Base-by-base conservation (phyloP, 495 filamentous ascomycete species). In the Xylaria castorea region DNA sequence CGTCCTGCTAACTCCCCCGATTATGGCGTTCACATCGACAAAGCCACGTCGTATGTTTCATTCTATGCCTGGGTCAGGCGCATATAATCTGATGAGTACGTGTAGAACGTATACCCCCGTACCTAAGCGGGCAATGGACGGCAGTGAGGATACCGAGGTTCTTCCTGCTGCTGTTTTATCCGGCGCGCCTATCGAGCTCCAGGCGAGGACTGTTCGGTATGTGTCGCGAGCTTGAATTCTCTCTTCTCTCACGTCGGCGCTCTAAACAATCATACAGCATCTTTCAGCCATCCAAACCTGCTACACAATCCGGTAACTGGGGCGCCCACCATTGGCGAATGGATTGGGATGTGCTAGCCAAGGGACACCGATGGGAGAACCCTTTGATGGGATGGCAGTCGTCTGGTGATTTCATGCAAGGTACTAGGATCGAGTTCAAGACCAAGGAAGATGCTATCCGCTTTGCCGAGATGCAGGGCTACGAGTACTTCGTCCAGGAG, bases 401-500 rank as follows among this genome's bases (percentile, higher is more conserved):
- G 8, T 97, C 94, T 60, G 96, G 89, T 27, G 96, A 99, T 83
- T 85, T 86, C 75, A 92, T 98, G 92, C 94, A 99, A 81, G 95
- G 94, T 76, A 96, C 94, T 71, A 87, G 92, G 81, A 80, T 99
- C 71, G 91, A 90, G 79, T 99, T 99, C 89, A 93, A 92, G 83
- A 87, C 85, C 65, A 98, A 97, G 87, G 95, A 99, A 81, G 95
- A 97, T 77, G 96, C 96, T 73, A 95, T 99, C 74, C 81, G 85
- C 22, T 99, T 99, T 78, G 96, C 96, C 25, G 92, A 97, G 85
- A 99, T 97, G 88, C 97, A 99, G 80, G 96, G 97, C 46, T 99
- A 98, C 79, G 95, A 98, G 78, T 99, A 98, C 82, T 98, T 97
- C 82, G 93, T 98, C 27, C 96, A 98, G 85, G 96, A 98, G 84